Percentiles rank a stretch among this genome's conserved stretches.
phyloP scores from a whole-genome alignment of 805 yeast species.

The Starmerella etchellsii region DNA sequence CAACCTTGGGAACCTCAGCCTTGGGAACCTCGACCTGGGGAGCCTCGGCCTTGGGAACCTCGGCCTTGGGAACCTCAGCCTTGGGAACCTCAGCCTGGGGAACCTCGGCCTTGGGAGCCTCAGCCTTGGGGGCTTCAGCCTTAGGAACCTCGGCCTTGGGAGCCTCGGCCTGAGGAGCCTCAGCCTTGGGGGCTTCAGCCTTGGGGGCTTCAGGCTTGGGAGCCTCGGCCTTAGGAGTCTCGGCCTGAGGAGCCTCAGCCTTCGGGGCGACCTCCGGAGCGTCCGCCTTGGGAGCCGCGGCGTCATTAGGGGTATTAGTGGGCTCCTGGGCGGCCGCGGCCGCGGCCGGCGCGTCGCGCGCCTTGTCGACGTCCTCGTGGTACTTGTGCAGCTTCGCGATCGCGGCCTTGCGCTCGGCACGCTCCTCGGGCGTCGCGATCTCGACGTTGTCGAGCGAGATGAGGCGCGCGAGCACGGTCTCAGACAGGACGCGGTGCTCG shows the following conservation, averaged over 20 bases:
- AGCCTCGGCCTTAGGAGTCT: neutral
- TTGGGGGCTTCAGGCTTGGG: neutral
- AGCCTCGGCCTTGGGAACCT: too few species aligned
- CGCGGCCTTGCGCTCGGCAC: constrained; percentile 25
- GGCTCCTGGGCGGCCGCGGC: neutral
- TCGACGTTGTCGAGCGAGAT: constrained; percentile 28
- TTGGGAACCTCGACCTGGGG: too few species aligned
- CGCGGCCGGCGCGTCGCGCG: constrained; percentile 3
- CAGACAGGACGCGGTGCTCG: constrained; percentile 26
- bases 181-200: neutral
- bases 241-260: neutral
- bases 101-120: neutral
- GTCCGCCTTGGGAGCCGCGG: neutral
- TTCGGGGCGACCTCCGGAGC: neutral
- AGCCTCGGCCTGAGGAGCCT: neutral
- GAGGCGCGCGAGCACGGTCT: constrained; percentile 27
- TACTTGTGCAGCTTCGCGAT: constrained; percentile 26
- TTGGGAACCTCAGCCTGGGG: too few species aligned
- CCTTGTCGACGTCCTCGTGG: constrained; percentile 24
- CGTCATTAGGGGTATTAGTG: neutral
- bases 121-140: neutral
- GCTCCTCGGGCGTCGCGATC: constrained; percentile 24
- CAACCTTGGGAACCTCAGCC: neutral
- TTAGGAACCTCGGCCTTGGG: neutral
- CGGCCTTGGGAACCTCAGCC: too few species aligned